Base-by-base conservation (phyloP, 75 land plant species). In the Isoetes taiwanensis region DNA sequence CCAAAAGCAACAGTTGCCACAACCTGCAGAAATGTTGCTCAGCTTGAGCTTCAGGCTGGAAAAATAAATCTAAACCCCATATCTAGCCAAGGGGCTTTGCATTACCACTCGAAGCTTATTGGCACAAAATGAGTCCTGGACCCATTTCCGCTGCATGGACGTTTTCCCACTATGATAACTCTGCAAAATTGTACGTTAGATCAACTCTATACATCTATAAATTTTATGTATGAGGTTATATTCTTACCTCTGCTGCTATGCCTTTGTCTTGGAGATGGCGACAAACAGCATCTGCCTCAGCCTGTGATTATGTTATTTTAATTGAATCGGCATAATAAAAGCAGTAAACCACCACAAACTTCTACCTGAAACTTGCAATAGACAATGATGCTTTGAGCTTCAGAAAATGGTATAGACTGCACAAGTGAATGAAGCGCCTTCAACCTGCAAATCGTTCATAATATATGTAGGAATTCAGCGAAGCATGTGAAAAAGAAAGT, bases 1-100 rank as follows among this genome's bases (percentile, higher is more conserved):
- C 99, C 99, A 71, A 94, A 94, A 54, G 99, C 99, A 62, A 94
- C 99, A 33, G 99, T 94, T 57, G 96, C 96, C 39, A 94, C 99
- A 42, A 93, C 83, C 98, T 93, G 56, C 20, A 56, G 41, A 21
- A 39, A 57, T 19, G 55, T 8, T 57, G 38, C n/a, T n/a, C n/a
- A n/a, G n/a, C n/a, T n/a, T n/a, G n/a, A n/a, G n/a, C n/a, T n/a
- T n/a, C n/a, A n/a, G n/a, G n/a, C n/a, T n/a, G n/a, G n/a, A n/a
- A n/a, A n/a, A n/a, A n/a, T n/a, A n/a, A n/a, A n/a, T n/a, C n/a
- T n/a, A n/a, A n/a, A n/a, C n/a, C n/a, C n/a, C n/a, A n/a, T n/a
- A n/a, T n/a, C n/a, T n/a, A n/a, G n/a, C n/a, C n/a, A n/a, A n/a
- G n/a, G n/a, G n/a, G 38, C 19, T 38, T 37, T 0, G 54, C 31